Percentiles rank a stretch among this genome's conserved stretches.
Conservation (phyloP, 106 monocot genomes). For the Platanthera zijinensis region DNA sequence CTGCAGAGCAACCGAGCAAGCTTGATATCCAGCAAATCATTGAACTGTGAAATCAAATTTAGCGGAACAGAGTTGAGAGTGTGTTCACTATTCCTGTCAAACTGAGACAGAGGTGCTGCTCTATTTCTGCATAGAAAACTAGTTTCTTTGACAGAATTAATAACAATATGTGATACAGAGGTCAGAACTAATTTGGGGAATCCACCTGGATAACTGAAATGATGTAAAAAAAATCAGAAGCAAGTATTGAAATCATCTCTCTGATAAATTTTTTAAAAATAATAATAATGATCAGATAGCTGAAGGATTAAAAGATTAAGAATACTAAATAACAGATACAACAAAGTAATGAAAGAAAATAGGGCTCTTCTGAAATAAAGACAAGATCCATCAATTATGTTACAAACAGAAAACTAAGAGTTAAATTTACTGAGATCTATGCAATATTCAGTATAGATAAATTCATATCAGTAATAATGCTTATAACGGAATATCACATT, state of each 20-base stretch:
- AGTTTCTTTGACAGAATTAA: constrained; percentile 44
- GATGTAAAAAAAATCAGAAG: constrained; percentile 1
- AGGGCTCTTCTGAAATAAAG: not conserved
- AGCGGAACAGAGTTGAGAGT: constrained; percentile 10
- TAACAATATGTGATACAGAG: constrained; percentile 55
- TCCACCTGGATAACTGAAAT: constrained; percentile 35
- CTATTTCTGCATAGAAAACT: constrained; percentile 8
- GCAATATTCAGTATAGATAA: not conserved
- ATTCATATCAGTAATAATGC: not conserved
- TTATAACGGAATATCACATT: not conserved
- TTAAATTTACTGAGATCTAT: not conserved
- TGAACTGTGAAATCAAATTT: constrained; percentile 31
- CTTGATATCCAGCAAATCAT: constrained; percentile 9
- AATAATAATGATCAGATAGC: not conserved
- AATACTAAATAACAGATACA: not conserved
- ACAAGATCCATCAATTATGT: constrained; percentile 2
- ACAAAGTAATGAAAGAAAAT: not conserved
- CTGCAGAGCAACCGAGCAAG: constrained; percentile 40
- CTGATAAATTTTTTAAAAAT: not conserved
- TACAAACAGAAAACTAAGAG: not conserved
- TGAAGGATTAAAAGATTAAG: not conserved
- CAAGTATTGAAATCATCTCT: not conserved
- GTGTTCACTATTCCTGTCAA: constrained; percentile 12
- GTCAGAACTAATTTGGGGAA: constrained; percentile 37
- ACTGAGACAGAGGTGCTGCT: not conserved